Conservation (phyloP, 1,284 basidiomycete species). For the Ceratobasidium sp. region DNA sequence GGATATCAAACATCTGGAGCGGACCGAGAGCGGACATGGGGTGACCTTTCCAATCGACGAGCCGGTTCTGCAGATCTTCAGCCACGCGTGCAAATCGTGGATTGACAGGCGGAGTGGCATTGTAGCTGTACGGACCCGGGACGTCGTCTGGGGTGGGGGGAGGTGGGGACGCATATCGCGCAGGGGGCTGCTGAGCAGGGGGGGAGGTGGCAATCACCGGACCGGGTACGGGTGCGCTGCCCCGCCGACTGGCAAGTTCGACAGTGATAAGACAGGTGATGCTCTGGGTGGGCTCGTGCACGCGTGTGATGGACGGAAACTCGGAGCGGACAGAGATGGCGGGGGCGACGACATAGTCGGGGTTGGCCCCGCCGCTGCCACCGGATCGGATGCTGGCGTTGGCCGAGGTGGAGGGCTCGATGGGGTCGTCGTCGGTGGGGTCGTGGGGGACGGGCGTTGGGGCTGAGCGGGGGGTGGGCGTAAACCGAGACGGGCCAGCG, state of each 20-base stretch:
- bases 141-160: slow-evolving; percentile 30
- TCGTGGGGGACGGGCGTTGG: slow-evolving; percentile 54
- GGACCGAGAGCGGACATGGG: slow-evolving; percentile 80
- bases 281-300: slow-evolving; percentile 72
- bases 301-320: slow-evolving; percentile 79
- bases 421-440: slow-evolving; percentile 79
- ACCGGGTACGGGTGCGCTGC: slow-evolving; percentile 61
- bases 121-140: slow-evolving; percentile 38
- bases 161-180: slow-evolving; percentile 15
- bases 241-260: slow-evolving; percentile 79
- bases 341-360: slow-evolving; percentile 77
- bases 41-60: slow-evolving; percentile 94
- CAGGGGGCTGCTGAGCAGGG: slow-evolving; percentile 38
- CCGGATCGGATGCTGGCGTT: slow-evolving; percentile 51
- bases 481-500: slow-evolving; percentile 44
- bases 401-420: slow-evolving; percentile 59
- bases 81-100: slow-evolving; percentile 75
- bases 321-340: slow-evolving; percentile 89
- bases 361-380: slow-evolving; percentile 56
- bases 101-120: slow-evolving; percentile 40
- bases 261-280: slow-evolving; percentile 90
- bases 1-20: slow-evolving; percentile 88
- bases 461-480: slow-evolving; percentile 31
- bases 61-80: slow-evolving; percentile 84
- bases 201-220: slow-evolving; percentile 52